These are phyloP conservation scores for Erigeron canadensis DNA, from an alignment of 129 eudicot genomes.

Conservation along the genomic window DNA sequence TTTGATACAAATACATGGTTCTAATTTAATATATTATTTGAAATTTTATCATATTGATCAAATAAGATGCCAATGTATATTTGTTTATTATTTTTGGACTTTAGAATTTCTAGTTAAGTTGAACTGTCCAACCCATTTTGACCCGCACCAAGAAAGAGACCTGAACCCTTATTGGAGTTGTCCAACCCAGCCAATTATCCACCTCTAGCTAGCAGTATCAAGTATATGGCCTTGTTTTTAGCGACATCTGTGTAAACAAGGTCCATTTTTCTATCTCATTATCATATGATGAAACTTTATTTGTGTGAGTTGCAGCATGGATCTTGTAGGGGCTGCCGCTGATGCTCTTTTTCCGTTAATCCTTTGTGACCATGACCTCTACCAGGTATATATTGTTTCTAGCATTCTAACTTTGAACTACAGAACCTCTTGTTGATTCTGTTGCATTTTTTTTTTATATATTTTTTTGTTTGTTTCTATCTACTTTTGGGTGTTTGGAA, in stretches of 20 bases:
- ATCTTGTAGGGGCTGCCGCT: slow-evolving; percentile 91
- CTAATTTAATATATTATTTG: too few species aligned
- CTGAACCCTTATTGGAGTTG: background rate
- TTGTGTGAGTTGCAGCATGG: slow-evolving; percentile 56
- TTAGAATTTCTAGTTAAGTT: too few species aligned
- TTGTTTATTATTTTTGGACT: too few species aligned
- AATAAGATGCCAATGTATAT: too few species aligned
- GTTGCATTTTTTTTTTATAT: background rate
- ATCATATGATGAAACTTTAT: background rate
- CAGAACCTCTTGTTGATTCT: background rate
- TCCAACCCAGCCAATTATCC: background rate
- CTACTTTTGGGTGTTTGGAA: background rate
- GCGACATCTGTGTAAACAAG: background rate
- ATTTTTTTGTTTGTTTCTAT: background rate
- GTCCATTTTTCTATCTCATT: background rate
- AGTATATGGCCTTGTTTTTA: slow-evolving; percentile 3
- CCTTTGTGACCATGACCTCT: slow-evolving; percentile 83
- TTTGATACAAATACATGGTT: too few species aligned
- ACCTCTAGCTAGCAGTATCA: background rate
- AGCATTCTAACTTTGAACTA: background rate
- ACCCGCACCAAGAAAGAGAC: background rate
- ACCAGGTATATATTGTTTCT: slow-evolving; percentile 60
- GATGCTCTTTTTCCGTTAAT: slow-evolving; percentile 95
- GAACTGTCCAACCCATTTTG: background rate
- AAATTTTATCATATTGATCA: too few species aligned